These are phyloP conservation scores for Xylariomycetidae sp. DNA, from an alignment of 2,329 filamentous ascomycete genomes.

Conservation along the genomic window DNA sequence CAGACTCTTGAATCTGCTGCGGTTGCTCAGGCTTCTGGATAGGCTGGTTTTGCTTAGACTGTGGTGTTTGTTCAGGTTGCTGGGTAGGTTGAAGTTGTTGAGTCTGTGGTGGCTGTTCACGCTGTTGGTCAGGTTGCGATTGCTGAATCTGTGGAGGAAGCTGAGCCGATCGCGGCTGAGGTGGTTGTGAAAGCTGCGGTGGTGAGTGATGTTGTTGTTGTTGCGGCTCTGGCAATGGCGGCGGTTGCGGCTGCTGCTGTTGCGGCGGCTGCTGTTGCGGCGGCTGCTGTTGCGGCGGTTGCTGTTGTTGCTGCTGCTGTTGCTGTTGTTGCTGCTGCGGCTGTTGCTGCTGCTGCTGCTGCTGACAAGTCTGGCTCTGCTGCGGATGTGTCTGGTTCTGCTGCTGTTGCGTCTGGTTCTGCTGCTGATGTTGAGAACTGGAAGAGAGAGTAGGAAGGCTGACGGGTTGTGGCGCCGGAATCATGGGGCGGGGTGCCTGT, in stretches of 20 bases:
- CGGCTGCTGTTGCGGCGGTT: conserved; percentile 6
- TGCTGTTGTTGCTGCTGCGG: conserved; percentile 2
- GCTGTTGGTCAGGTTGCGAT: no score
- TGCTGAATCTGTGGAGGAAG: no score
- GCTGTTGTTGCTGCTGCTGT: conserved; percentile 2
- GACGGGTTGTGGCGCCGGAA: conserved; percentile 26
- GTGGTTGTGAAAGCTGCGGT: no score
- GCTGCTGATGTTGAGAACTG: conserved; percentile 6
- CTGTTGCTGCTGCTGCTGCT: conserved; percentile 1
- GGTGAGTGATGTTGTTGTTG: conserved; percentile 2
- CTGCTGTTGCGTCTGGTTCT: conserved; percentile 7
- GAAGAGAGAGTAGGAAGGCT: conserved; percentile 23
- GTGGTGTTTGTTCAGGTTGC: no score
- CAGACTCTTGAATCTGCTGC: no score
- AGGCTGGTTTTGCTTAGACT: no score
- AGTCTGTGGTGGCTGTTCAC: no score
- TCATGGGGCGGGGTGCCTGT: conserved; percentile 19
- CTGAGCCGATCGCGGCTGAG: no score
- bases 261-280: conserved; percentile 7
- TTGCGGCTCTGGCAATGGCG: conserved; percentile 7
- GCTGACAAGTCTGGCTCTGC: conserved; percentile 5
- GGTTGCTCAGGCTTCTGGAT: no score
- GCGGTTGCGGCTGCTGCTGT: conserved; percentile 10
- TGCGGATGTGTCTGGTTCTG: neutral
- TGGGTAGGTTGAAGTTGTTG: no score